These are phyloP conservation scores for Calamus simplicifolius DNA, from an alignment of 176 grass and related monocot species.

Conservation along the genomic window DNA sequence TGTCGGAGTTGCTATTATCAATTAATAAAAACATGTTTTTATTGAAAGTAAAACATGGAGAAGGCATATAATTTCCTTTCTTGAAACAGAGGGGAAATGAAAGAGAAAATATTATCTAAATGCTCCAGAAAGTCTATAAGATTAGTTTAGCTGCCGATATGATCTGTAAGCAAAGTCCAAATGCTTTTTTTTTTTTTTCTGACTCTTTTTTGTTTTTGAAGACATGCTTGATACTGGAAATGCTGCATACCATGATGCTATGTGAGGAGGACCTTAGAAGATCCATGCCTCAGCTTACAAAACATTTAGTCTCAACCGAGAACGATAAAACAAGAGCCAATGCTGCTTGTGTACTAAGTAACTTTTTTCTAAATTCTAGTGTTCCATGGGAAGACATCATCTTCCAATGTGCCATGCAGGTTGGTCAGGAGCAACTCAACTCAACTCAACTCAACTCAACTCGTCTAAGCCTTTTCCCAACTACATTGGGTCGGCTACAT, in stretches of 20 bases:
- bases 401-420: slow-evolving; percentile 72
- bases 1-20: too few species aligned
- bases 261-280: slow-evolving; percentile 73
- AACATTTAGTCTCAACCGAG: slow-evolving; percentile 57
- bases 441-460: too few species aligned
- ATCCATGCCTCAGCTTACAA: slow-evolving; percentile 77
- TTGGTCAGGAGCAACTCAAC: too few species aligned
- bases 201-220: too few species aligned
- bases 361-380: slow-evolving; percentile 63
- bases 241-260: slow-evolving; percentile 84
- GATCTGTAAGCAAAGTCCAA: neutral
- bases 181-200: neutral
- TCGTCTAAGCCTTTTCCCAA: too few species aligned
- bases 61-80: too few species aligned
- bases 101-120: too few species aligned
- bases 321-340: slow-evolving; percentile 97
- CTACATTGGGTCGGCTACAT: too few species aligned
- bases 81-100: too few species aligned
- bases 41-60: too few species aligned
- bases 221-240: slow-evolving; percentile 54
- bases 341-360: slow-evolving; percentile 83
- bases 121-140: too few species aligned
- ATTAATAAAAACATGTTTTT: too few species aligned
- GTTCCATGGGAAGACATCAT: slow-evolving; percentile 63
- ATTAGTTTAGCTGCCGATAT: neutral